Evolutionary conservation across 805 yeast species (phyloP), one percentile per base, ranked within the genome.

Genomic region (Myxozyma udenii): DNA sequence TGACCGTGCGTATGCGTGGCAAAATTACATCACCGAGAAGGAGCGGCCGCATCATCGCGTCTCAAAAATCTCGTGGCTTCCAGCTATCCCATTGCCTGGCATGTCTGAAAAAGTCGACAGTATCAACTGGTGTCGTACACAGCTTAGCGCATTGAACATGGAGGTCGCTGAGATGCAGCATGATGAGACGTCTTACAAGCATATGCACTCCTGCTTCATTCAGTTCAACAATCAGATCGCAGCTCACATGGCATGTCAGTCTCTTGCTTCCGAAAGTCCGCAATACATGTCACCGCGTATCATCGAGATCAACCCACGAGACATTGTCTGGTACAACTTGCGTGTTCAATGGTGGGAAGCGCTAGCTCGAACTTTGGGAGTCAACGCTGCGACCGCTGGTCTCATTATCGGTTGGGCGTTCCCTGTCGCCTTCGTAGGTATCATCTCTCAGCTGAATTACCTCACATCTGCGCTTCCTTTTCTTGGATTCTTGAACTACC

Each of bases 41-140:
- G 85, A 87, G 68, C 74, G 87, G 62, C 95, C 95, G 38, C 80
- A 81, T 35, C 87, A 85, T 65, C 78, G 76, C 57, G 71, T 84
- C 57, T 63, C 51, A 19, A 24, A 18, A 11, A 36, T 46, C 25
- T 41, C 46, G 1, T 35, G 57, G 43, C 36, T 51, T 1, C 44
- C 62, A 5, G 53, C 40, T 12, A 71, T 76, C 9, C 82, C 80
- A 48, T 71, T 82, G 4, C 52, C 53, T 4, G 48, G 50, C 47
- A 71, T 81, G 60, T 87, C 93, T 45, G 71, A 85, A 68, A 89
- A 89, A 71, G 96, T 90, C 48, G 84, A 84, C 62, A 84, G 96
- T 24, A 78, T 91, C 63, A 79, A 83, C 44, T 85, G 88, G 66
- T 82, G 85, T 53, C 75, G 79, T 42, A 81, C 81, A 55, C 77